Percentiles rank a stretch among this genome's conserved stretches.
Conservation (phyloP, 768 basidiomycete species). For the Hebeloma cylindrosporum region DNA sequence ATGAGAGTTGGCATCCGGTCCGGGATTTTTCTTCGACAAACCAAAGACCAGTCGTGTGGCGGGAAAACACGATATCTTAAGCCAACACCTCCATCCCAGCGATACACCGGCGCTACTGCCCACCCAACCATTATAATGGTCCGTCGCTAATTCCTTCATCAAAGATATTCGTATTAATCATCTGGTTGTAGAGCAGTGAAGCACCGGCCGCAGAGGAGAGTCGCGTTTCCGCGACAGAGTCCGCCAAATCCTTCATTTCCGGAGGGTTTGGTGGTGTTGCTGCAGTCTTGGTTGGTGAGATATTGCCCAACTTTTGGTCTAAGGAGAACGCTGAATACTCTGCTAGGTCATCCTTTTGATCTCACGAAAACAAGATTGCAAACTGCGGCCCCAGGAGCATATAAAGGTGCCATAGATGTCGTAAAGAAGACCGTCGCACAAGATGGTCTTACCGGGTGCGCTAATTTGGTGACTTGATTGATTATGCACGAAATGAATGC, state of each 20-base stretch:
- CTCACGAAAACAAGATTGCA: slow-evolving; percentile 95
- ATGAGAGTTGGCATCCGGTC: slow-evolving; percentile 7
- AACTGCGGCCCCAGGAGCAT: slow-evolving; percentile 85
- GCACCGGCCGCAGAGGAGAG: slow-evolving; percentile 36
- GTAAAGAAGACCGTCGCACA: slow-evolving; percentile 88
- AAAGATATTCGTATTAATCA: neutral
- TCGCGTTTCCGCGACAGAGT: slow-evolving; percentile 44
- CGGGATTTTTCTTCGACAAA: slow-evolving; percentile 2
- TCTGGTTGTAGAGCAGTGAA: slow-evolving; percentile 33
- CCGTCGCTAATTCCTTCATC: slow-evolving; percentile 1
- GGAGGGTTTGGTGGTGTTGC: slow-evolving; percentile 91
- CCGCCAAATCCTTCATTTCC: slow-evolving; percentile 82
- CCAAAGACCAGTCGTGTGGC: slow-evolving; percentile 2
- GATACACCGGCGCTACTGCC: neutral
- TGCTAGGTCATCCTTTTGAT: slow-evolving; percentile 93
- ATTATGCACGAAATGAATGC: slow-evolving; percentile 6
- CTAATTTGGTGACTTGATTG: slow-evolving; percentile 7
- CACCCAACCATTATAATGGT: slow-evolving; percentile 20
- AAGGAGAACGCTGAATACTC: slow-evolving; percentile 3
- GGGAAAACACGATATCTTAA: neutral
- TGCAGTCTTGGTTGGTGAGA: slow-evolving; percentile 86
- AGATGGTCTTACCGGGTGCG: slow-evolving; percentile 87
- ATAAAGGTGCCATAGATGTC: slow-evolving; percentile 91
- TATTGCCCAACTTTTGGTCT: neutral
- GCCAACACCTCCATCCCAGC: neutral